phyloP scores from a whole-genome alignment of 2,329 filamentous ascomycete species.

The Sclerotinia minor region DNA sequence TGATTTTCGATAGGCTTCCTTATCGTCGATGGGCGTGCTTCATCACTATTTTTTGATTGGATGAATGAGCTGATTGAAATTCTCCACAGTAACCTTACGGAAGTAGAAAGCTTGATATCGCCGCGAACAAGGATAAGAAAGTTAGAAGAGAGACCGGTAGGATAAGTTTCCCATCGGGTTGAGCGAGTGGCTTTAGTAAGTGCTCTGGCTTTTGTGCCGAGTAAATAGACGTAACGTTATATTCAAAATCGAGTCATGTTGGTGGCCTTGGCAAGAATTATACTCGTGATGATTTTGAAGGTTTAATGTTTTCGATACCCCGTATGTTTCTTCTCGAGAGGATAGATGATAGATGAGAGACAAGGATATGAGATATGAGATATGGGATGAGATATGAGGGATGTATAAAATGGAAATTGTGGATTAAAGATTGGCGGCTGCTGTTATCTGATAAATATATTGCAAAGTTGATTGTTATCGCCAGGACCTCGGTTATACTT shows the following conservation, averaged over 20 bases:
- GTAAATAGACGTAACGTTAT: background rate
- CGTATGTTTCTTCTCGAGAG: background rate
- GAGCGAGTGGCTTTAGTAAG: background rate
- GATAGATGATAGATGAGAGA: background rate
- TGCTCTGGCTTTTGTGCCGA: background rate
- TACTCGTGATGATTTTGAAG: background rate
- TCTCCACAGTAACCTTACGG: background rate
- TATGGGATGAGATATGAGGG: background rate
- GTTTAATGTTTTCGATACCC: background rate
- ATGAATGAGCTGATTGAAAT: background rate
- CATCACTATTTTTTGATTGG: slow-evolving; percentile 6
- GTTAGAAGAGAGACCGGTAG: no score
- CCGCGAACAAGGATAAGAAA: background rate
- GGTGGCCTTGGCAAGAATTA: background rate
- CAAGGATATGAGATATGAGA: background rate
- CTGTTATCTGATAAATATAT: background rate
- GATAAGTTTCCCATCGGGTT: background rate
- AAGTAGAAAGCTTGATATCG: slow-evolving; percentile 1
- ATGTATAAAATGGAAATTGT: background rate
- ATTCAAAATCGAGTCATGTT: background rate
- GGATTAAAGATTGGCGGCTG: background rate
- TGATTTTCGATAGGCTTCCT: background rate
- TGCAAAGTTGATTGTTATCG: background rate
- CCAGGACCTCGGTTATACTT: slow-evolving; percentile 6
- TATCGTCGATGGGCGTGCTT: slow-evolving; percentile 16